Evolutionary conservation across 345 rosid genomes (phyloP).

Genomic region (Syzygium grande): DNA sequence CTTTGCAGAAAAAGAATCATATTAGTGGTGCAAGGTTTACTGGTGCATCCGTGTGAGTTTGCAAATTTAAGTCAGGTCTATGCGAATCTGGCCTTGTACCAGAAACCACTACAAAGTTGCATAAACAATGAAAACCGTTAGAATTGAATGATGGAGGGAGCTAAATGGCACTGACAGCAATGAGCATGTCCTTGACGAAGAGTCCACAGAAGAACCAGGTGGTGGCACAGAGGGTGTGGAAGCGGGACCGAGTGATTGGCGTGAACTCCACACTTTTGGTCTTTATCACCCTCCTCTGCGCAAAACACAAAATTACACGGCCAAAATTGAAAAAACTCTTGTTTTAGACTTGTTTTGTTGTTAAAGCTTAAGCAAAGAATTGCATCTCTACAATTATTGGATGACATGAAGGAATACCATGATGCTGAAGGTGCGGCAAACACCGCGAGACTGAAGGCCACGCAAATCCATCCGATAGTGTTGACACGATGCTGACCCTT

Average conservation of each 20-base stretch:
- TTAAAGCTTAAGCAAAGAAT: background rate
- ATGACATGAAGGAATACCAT: conserved; percentile 17
- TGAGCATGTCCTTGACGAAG: conserved; percentile 6
- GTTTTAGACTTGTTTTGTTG: background rate
- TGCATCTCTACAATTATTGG: background rate
- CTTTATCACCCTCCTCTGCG: conserved; percentile 14
- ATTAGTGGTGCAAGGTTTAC: too few species aligned
- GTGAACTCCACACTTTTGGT: too few species aligned
- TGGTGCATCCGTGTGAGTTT: too few species aligned
- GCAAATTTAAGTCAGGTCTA: too few species aligned
- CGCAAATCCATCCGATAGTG: conserved; percentile 45
- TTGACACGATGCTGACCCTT: conserved; percentile 12
- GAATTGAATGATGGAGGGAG: background rate
- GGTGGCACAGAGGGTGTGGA: too few species aligned
- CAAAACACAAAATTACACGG: background rate
- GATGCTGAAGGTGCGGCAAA: conserved; percentile 52
- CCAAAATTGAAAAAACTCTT: background rate
- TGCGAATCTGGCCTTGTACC: too few species aligned
- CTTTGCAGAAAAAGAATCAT: too few species aligned
- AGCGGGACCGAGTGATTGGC: too few species aligned
- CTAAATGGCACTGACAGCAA: conserved; percentile 14
- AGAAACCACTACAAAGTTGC: too few species aligned
- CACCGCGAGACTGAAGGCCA: conserved; percentile 28
- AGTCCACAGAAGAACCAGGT: too few species aligned
- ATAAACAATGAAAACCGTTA: too few species aligned